Conservation (phyloP, 2,329 filamentous ascomycete genomes). For the Arthrobotrys musiformis region DNA sequence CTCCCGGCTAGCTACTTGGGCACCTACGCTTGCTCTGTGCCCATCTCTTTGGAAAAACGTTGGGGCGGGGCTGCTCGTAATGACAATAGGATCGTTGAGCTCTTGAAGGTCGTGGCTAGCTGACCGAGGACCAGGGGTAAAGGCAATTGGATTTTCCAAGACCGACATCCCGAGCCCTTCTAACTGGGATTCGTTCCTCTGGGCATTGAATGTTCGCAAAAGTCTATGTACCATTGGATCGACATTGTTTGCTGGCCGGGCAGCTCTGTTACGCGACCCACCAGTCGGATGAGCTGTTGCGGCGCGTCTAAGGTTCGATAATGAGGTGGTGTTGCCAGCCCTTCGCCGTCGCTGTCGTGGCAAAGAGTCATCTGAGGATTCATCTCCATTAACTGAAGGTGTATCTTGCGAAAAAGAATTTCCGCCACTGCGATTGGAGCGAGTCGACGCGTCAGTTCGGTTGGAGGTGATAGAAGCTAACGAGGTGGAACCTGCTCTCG, state of each 20-base stretch:
- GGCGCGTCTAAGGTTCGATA: constrained; percentile 48
- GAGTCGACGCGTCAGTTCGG: constrained; percentile 53
- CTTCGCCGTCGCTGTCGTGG: constrained; percentile 47
- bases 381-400: constrained; percentile 54
- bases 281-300: constrained; percentile 33
- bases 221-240: constrained; percentile 42
- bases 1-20: constrained; percentile 16
- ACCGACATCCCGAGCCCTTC: constrained; percentile 46
- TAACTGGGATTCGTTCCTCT: constrained; percentile 47
- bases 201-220: constrained; percentile 44
- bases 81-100: constrained; percentile 48
- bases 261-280: constrained; percentile 1
- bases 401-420: constrained; percentile 55
- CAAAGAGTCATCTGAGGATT: constrained; percentile 50
- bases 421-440: constrained; percentile 53
- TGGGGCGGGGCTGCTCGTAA: constrained; percentile 36
- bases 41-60: constrained; percentile 12
- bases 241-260: constrained; percentile 13
- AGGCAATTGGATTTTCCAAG: background rate
- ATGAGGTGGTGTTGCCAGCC: constrained; percentile 34
- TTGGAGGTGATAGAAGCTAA: constrained; percentile 55
- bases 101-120: constrained; percentile 48
- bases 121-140: constrained; percentile 15
- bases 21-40: background rate
- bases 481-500: constrained; percentile 56